Evolutionary conservation across 1,284 basidiomycete genomes (phyloP).

Genomic region (Cutaneotrichosporon dermatis): DNA sequence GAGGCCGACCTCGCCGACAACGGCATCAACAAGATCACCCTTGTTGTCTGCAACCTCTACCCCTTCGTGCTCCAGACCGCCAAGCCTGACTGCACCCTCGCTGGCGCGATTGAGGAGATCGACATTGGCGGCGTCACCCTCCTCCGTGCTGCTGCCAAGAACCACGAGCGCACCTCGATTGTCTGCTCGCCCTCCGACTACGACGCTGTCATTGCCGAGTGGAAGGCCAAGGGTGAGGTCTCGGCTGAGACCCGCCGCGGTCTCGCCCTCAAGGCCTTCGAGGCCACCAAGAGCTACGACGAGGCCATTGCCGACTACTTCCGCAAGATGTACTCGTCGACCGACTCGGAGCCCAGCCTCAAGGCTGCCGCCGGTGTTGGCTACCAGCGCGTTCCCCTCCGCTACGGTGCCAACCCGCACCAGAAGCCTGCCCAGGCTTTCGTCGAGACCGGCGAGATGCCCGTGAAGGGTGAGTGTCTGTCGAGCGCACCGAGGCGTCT

Average conservation of each 20-base stretch:
- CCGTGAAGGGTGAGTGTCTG: constrained; percentile 73
- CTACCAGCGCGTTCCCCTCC: constrained; percentile 77
- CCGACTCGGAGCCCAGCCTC: constrained; percentile 61
- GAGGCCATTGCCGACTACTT: constrained; percentile 95
- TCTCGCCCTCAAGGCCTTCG: constrained; percentile 95
- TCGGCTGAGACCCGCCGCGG: constrained; percentile 67
- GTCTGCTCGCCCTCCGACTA: constrained; percentile 96
- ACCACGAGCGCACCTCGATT: constrained; percentile 89
- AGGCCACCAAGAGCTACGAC: constrained; percentile 92
- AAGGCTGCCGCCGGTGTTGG: constrained; percentile 58
- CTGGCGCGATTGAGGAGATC: constrained; percentile 93
- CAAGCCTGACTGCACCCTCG: constrained; percentile 81
- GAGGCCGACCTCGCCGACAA: constrained; percentile 74
- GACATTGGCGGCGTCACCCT: constrained; percentile 99
- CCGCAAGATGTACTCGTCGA: constrained; percentile 87
- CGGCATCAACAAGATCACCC: constrained; percentile 79
- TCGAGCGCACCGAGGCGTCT: neutral
- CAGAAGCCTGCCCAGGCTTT: constrained; percentile 98
- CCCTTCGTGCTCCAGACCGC: constrained; percentile 90
- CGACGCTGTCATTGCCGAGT: constrained; percentile 70
- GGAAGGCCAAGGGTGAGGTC: constrained; percentile 64
- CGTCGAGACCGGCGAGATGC: constrained; percentile 81
- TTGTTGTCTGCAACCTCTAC: constrained; percentile 99
- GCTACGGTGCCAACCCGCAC: constrained; percentile 98
- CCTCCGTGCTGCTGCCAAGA: constrained; percentile 96